Base-by-base conservation (phyloP, 768 basidiomycete genomes). In the Trametes punicea region DNA sequence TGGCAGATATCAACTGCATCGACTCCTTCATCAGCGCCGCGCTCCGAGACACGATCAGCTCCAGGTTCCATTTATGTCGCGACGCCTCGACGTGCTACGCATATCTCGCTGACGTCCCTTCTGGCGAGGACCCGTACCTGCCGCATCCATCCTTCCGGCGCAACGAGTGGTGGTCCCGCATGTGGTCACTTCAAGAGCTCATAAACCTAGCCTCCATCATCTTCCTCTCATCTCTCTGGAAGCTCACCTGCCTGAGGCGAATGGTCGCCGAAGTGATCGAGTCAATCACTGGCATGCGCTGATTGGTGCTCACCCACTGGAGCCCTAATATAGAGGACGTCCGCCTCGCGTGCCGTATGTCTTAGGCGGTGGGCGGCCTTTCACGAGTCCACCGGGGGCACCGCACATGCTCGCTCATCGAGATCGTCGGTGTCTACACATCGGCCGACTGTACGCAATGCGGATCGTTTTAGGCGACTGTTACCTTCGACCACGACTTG, bases 381-480 rank as follows among this genome's bases (percentile, higher is more conserved):
- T 39, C 59, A n/a, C 29, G 48, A 20, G n/a, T n/a, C n/a, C 46
- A 51, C 13, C 51, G 53, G n/a, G 59, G 56, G 41, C 55, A 61
- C 41, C 50, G 45, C 50, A 55, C 59, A n/a, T 61, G 56, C 36
- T 56, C 54, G 13, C 59, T 61, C 44, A 51, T 61, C 39, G 59
- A 55, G 8, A 40, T 61, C 51, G 56, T 61, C 34, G 59, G 45
- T 6, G 50, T 61, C 25, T 41, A 27, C 44, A 46, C 56, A 40
- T 34, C 54, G 10, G 53, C 50, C 8, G 45, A 49, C 36, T 61
- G 56, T 4, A 15, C 44, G 16, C 56, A 51, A 27, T 5, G 27
- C 21, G 46, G 47, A 6, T 47, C 54, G 29, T 52, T 59, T 16
- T 59, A 52, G 57, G 51, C 57, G 41, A 38, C 51, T 11, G 57